phyloP scores from a whole-genome alignment of 2,329 filamentous ascomycete genomes.

The Lecanicillium sp. region DNA sequence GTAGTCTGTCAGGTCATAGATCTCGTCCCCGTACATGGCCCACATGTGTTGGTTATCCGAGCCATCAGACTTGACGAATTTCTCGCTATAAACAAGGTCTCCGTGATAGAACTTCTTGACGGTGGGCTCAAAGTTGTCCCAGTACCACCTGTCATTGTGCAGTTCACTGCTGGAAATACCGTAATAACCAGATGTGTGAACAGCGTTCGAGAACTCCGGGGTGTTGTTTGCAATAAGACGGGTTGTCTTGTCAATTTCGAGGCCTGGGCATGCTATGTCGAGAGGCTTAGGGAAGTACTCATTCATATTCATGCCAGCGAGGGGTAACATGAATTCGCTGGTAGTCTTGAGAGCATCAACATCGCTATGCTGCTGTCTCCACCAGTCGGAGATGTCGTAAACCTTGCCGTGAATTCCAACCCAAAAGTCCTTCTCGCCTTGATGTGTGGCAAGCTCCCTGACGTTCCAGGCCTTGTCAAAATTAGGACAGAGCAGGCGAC shows the following conservation, averaged over 20 bases:
- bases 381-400: slow-evolving; percentile 89
- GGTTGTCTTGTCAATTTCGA: slow-evolving; percentile 54
- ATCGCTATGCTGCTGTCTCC: slow-evolving; percentile 77
- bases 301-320: slow-evolving; percentile 73
- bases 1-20: slow-evolving; percentile 92
- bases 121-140: slow-evolving; percentile 60
- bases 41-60: slow-evolving; percentile 62
- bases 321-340: slow-evolving; percentile 60
- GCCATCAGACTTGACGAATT: slow-evolving; percentile 57
- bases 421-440: slow-evolving; percentile 69
- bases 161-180: slow-evolving; percentile 52
- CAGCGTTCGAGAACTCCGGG: slow-evolving; percentile 41
- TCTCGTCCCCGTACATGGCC: slow-evolving; percentile 65
- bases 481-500: slow-evolving; percentile 80
- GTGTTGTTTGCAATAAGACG: slow-evolving; percentile 59
- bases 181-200: slow-evolving; percentile 63
- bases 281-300: slow-evolving; percentile 81
- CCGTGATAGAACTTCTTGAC: slow-evolving; percentile 87
- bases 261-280: slow-evolving; percentile 61
- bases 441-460: slow-evolving; percentile 62
- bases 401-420: slow-evolving; percentile 83
- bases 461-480: slow-evolving; percentile 80
- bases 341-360: slow-evolving; percentile 49
- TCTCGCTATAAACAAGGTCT: slow-evolving; percentile 64
- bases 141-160: slow-evolving; percentile 68